phyloP scores from a whole-genome alignment of 176 grass and related monocot species.

The Triticum timopheevii region DNA sequence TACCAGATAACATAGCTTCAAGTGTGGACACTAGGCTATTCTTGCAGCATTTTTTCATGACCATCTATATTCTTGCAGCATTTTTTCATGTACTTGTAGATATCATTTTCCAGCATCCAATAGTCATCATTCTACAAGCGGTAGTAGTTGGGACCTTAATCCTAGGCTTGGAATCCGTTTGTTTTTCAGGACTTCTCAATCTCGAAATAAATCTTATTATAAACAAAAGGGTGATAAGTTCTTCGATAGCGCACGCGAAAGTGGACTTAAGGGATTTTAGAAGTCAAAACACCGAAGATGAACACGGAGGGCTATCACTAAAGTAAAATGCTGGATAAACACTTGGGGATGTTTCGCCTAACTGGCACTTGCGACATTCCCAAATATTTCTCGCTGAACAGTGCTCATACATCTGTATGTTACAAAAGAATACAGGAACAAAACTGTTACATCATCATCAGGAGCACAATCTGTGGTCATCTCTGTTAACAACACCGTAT shows the following conservation, averaged over 20 bases:
- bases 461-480: not conserved
- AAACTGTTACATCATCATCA: conserved; percentile 26
- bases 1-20: no score
- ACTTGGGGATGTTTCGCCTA: not conserved
- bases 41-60: not conserved
- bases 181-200: not conserved
- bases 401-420: conserved; percentile 21
- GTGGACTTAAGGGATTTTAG: not conserved
- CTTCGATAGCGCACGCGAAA: no score
- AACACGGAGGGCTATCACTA: not conserved
- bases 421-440: conserved; percentile 16
- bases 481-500: not conserved
- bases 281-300: not conserved
- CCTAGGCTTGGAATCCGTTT: not conserved
- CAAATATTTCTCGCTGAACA: not conserved
- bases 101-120: not conserved
- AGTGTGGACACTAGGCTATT: no score
- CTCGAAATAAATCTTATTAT: not conserved
- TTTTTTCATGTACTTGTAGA: not conserved
- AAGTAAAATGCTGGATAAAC: not conserved
- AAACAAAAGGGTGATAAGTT: not conserved
- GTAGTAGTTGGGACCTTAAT: no score
- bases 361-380: not conserved
- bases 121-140: not conserved
- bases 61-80: not conserved